A percentile compares a stretch with the other conserved stretches of the same genome.
phyloP scores from a whole-genome alignment of 2,329 filamentous ascomycete genomes.

The Talaromyces rugulosus region DNA sequence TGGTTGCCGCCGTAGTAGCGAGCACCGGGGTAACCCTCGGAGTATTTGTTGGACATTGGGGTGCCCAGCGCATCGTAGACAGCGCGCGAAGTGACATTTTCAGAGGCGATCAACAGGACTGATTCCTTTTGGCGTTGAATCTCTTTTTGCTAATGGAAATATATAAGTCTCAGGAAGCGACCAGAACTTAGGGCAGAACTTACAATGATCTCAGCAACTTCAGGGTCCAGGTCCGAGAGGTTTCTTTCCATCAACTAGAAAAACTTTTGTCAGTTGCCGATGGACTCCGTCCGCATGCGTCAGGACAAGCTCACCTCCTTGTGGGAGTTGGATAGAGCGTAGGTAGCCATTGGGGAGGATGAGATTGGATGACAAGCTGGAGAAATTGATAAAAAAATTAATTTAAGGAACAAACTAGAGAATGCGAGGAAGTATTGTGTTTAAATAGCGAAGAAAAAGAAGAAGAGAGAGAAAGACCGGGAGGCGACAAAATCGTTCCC shows the following conservation, averaged over 20 bases:
- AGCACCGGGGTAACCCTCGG: constrained; percentile 94
- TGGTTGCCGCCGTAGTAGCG: constrained; percentile 99
- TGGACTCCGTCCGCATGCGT: not conserved
- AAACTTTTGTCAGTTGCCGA: not conserved
- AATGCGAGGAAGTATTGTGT: not conserved
- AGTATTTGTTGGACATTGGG: constrained; percentile 99
- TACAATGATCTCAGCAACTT: constrained; percentile 97
- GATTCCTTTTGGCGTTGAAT: constrained; percentile 97
- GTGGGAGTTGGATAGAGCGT: constrained; percentile 64
- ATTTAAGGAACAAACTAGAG: not conserved
- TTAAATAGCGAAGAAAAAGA: not conserved
- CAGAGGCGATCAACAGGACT: constrained; percentile 96
- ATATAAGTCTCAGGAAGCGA: not conserved
- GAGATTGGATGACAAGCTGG: not conserved
- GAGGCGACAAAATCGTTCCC: constrained; percentile 1
- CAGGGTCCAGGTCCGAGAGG: constrained; percentile 83
- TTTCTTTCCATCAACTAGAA: constrained; percentile 89
- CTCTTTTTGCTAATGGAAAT: constrained; percentile 66
- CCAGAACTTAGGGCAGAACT: constrained; percentile 24
- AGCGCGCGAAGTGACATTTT: constrained; percentile 98
- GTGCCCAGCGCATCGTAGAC: constrained; percentile 96
- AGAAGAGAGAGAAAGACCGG: not conserved
- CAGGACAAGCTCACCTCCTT: constrained; percentile 52
- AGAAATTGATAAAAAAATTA: not conserved
- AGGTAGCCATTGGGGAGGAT: constrained; percentile 41